Conservation (phyloP, 331 rosid genomes). For the Quercus phellos region DNA sequence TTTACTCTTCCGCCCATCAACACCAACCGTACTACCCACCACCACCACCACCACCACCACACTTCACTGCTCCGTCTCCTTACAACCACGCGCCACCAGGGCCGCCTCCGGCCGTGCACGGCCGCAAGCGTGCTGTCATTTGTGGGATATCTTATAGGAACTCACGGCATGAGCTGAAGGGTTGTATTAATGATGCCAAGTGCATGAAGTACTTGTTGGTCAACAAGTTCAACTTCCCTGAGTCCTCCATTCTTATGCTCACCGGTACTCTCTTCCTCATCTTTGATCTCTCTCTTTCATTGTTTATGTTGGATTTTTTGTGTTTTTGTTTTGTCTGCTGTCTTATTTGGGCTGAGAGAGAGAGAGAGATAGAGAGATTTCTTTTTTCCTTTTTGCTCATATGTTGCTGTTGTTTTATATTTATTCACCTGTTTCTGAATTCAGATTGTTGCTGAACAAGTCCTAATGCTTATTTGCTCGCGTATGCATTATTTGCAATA, state of each 20-base stretch:
- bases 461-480: too few species aligned
- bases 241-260: constrained; percentile 78
- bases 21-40: constrained; percentile 19
- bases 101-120: constrained; percentile 57
- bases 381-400: too few species aligned
- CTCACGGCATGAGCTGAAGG: constrained; percentile 88
- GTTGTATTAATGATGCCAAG: constrained; percentile 87
- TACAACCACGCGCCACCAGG: constrained; percentile 64
- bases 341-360: too few species aligned
- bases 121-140: constrained; percentile 87
- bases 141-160: constrained; percentile 70
- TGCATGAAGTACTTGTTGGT: constrained; percentile 77
- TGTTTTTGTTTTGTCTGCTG: too few species aligned
- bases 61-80: constrained; percentile 39
- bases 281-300: background rate
- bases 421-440: too few species aligned
- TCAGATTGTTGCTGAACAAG: too few species aligned
- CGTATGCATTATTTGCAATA: too few species aligned
- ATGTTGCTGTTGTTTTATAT: too few species aligned
- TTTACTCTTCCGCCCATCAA: constrained; percentile 11
- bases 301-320: too few species aligned
- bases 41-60: constrained; percentile 6
- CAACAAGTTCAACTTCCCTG: constrained; percentile 72
- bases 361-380: too few species aligned
- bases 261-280: constrained; percentile 40